A percentile compares a stretch with the other conserved stretches of the same genome.
Conservation (phyloP, 306 rosid species). For the Erythrophleum fordii region DNA sequence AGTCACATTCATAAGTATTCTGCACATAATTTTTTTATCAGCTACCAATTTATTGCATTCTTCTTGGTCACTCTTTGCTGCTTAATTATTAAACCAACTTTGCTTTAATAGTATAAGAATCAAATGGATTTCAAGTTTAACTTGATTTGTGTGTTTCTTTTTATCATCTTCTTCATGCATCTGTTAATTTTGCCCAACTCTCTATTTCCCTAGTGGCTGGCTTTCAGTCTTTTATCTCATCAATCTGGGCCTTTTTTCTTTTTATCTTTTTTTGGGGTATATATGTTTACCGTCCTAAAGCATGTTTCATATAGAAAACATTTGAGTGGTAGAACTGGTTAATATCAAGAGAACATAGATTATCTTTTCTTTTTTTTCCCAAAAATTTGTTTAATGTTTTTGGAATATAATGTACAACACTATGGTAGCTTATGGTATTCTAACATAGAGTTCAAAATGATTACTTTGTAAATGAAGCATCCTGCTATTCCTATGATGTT, state of each 20-base stretch:
- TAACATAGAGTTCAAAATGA: neutral
- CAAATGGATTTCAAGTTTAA: neutral
- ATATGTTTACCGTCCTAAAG: neutral
- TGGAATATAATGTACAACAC: neutral
- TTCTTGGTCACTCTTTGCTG: slow-evolving; percentile 22
- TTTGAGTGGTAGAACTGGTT: neutral
- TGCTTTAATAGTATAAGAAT: neutral
- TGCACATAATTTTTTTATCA: neutral
- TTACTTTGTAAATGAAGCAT: neutral
- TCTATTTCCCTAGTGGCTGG: neutral
- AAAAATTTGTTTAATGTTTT: neutral
- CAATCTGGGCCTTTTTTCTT: neutral
- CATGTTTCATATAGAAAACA: neutral
- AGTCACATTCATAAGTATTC: neutral
- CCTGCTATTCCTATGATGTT: neutral
- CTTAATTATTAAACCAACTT: neutral
- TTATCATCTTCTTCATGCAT: neutral
- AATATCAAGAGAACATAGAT: neutral
- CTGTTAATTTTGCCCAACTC: neutral
- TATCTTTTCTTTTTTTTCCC: neutral
- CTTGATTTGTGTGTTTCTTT: slow-evolving; percentile 3
- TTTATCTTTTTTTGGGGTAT: neutral
- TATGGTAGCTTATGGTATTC: neutral
- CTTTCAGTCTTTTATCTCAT: neutral
- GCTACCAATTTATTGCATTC: neutral